Conservation (phyloP, 78 protist species). For the Carpediemonas membranifera region DNA sequence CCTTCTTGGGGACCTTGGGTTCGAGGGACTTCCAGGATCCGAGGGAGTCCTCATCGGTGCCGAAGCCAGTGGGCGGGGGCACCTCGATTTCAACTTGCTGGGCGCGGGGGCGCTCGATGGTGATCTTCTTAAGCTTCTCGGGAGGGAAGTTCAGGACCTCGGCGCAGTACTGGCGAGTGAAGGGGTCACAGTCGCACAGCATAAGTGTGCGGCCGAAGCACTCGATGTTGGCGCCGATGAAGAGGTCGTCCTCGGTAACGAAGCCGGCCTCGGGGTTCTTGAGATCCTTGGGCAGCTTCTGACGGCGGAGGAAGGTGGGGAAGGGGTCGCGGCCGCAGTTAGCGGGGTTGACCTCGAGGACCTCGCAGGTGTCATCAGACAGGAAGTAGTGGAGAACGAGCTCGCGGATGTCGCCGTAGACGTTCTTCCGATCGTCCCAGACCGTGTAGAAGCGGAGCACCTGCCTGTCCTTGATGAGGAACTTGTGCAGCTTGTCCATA, state of each 20-base stretch:
- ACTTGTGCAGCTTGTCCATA: too few species aligned
- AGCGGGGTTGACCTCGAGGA: slow-evolving; percentile 19
- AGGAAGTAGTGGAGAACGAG: slow-evolving; percentile 51
- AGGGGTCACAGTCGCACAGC: slow-evolving; percentile 22
- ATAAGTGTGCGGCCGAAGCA: slow-evolving; percentile 20
- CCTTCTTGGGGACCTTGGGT: slow-evolving; percentile 45
- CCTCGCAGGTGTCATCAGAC: slow-evolving; percentile 51
- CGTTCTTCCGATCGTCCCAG: slow-evolving; percentile 50
- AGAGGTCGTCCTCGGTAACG: slow-evolving; percentile 5
- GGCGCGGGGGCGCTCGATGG: neutral
- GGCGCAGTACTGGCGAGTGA: slow-evolving; percentile 10
- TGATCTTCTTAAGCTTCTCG: neutral
- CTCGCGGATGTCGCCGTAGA: slow-evolving; percentile 39
- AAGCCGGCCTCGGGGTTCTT: neutral
- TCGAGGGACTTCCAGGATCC: slow-evolving; percentile 26
- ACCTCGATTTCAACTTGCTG: neutral
- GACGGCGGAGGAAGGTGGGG: slow-evolving; percentile 33
- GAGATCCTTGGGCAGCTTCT: slow-evolving; percentile 14
- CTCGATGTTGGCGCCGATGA: neutral
- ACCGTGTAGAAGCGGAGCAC: slow-evolving; percentile 49
- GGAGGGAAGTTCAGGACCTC: neutral
- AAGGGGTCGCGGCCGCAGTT: slow-evolving; percentile 57
- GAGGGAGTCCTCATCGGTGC: slow-evolving; percentile 52
- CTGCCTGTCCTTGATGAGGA: slow-evolving; percentile 38
- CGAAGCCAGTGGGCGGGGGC: slow-evolving; percentile 48